A percentile compares a stretch with the other conserved stretches of the same genome.
Conservation (phyloP, 1,284 basidiomycete species). For the Cryptococcus jaspeensis region DNA sequence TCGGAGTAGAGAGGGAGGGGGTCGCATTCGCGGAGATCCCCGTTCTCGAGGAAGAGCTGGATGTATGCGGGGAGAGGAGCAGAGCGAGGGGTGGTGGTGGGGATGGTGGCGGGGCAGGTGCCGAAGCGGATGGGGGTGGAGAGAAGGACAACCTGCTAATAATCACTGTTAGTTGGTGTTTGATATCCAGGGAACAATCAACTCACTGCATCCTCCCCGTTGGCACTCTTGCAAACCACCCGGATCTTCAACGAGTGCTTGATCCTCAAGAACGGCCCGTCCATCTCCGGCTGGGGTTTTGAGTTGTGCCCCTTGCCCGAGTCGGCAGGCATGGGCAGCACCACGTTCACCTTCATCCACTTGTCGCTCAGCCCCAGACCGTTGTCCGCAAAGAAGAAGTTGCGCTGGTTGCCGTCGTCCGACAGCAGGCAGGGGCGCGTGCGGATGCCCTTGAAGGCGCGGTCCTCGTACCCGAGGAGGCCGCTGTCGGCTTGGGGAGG, state of each 20-base stretch:
- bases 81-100: not conserved
- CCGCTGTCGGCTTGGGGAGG: slow-evolving; percentile 20
- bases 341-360: slow-evolving; percentile 45
- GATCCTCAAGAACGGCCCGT: slow-evolving; percentile 39
- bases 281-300: slow-evolving; percentile 30
- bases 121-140: slow-evolving; percentile 44
- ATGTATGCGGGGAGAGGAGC: slow-evolving; percentile 41
- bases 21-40: slow-evolving; percentile 42
- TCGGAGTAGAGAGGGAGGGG: slow-evolving; percentile 41
- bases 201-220: slow-evolving; percentile 23
- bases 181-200: not conserved
- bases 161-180: not conserved
- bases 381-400: slow-evolving; percentile 41
- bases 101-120: slow-evolving; percentile 27
- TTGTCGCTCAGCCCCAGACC: slow-evolving; percentile 33
- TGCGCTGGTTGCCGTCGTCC: slow-evolving; percentile 39
- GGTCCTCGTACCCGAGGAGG: slow-evolving; percentile 11
- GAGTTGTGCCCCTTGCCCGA: slow-evolving; percentile 7
- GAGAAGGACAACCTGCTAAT: slow-evolving; percentile 31
- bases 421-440: slow-evolving; percentile 30
- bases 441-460: slow-evolving; percentile 15
- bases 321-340: slow-evolving; percentile 38
- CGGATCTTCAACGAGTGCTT: slow-evolving; percentile 44
- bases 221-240: slow-evolving; percentile 28
- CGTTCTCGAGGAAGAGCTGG: slow-evolving; percentile 49